These are phyloP conservation scores for Potentilla sterilis DNA, from an alignment of 306 rosid species.

Conservation along the genomic window DNA sequence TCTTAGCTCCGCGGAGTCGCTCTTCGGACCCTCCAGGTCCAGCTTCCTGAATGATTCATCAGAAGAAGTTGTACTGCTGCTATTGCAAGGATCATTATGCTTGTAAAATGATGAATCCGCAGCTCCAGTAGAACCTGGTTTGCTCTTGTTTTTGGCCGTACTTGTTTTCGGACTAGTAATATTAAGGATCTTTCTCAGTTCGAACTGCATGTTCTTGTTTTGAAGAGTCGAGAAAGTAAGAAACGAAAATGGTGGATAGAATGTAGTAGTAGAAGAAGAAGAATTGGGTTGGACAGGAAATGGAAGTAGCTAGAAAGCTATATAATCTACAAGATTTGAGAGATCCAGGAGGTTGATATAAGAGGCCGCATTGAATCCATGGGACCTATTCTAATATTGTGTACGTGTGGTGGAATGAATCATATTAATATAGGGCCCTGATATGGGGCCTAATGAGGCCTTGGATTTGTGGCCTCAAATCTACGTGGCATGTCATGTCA, in stretches of 20 bases:
- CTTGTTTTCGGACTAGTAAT: not conserved
- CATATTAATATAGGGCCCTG: too few relatives aligned
- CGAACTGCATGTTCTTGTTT: conserved; percentile 24
- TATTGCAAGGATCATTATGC: not conserved
- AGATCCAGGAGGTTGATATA: not conserved
- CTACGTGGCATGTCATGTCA: too few relatives aligned
- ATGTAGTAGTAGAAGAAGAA: not conserved
- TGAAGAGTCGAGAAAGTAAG: not conserved
- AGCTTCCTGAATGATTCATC: conserved; percentile 27
- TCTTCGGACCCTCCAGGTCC: conserved; percentile 24
- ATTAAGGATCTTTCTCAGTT: conserved; percentile 18
- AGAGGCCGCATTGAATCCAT: not conserved
- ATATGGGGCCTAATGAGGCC: too few relatives aligned
- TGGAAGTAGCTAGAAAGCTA: not conserved
- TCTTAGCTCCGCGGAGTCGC: conserved; percentile 28
- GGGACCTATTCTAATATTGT: too few relatives aligned
- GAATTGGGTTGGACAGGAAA: not conserved
- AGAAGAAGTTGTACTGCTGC: not conserved
- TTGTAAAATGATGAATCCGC: not conserved
- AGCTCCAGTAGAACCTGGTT: not conserved
- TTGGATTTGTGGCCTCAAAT: too few relatives aligned
- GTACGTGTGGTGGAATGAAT: too few relatives aligned
- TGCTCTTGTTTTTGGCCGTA: not conserved
- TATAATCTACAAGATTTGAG: too few relatives aligned
- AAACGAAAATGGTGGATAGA: not conserved